Evolutionary conservation across 2,329 filamentous ascomycete genomes (phyloP).

Genomic region (Pestalotiopsis sp.): DNA sequence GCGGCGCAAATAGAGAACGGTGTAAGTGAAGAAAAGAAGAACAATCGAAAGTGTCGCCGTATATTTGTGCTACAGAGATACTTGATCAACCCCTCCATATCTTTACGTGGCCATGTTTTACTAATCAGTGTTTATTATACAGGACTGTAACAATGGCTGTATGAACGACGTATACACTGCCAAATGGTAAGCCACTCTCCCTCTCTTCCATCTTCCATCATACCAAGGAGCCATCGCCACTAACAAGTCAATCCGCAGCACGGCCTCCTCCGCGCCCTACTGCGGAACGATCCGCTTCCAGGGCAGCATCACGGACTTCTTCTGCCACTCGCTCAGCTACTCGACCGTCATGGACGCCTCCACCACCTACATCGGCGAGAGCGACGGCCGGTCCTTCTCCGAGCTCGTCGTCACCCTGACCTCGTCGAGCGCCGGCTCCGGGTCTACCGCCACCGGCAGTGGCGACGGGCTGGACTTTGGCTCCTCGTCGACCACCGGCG

Average conservation of each 20-base stretch:
- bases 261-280: conserved; percentile 35
- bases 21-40: background rate
- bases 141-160: conserved; percentile 42
- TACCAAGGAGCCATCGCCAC: background rate
- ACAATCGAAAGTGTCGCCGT: too few relatives aligned
- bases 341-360: conserved; percentile 36
- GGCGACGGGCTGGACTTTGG: background rate
- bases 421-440: background rate
- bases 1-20: conserved; percentile 36
- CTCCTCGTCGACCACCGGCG: background rate
- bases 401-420: conserved; percentile 20
- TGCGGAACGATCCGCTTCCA: conserved; percentile 50
- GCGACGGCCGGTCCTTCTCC: conserved; percentile 32
- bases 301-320: conserved; percentile 45
- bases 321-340: conserved; percentile 38
- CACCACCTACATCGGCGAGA: conserved; percentile 45
- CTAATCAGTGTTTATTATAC: background rate
- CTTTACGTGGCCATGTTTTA: background rate
- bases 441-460: background rate
- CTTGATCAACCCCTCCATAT: too few relatives aligned
- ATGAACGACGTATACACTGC: conserved; percentile 40
- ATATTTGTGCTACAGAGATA: too few relatives aligned
- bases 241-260: conserved; percentile 33
- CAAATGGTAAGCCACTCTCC: conserved; percentile 44
- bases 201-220: too few relatives aligned